These are phyloP conservation scores for Didymella keratinophila DNA, from an alignment of 2,329 filamentous ascomycete genomes.

Conservation along the genomic window DNA sequence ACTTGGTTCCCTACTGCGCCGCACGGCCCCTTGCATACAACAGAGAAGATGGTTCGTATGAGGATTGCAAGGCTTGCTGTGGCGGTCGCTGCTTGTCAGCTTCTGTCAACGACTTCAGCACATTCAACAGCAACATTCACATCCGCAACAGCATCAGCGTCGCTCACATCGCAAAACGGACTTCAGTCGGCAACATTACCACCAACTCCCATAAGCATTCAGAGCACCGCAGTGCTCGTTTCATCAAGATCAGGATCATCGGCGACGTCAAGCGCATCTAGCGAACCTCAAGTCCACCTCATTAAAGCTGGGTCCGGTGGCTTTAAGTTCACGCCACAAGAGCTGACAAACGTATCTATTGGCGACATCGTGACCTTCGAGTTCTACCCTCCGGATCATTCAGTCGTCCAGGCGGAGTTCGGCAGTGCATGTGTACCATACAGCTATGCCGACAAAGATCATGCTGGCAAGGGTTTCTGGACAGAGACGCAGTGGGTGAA, in stretches of 20 bases:
- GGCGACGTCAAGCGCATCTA: conserved; percentile 27
- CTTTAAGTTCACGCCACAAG: conserved; percentile 49
- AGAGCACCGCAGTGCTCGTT: neutral
- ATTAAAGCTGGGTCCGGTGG: conserved; percentile 49
- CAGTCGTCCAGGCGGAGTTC: conserved; percentile 53
- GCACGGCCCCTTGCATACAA: neutral
- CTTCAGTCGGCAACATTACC: neutral
- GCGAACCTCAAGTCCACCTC: conserved; percentile 37
- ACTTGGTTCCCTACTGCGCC: neutral
- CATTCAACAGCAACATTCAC: conserved; percentile 2
- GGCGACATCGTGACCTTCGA: conserved; percentile 51
- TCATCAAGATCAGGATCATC: conserved; percentile 4
- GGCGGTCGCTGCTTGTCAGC: conserved; percentile 20
- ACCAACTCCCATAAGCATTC: neutral
- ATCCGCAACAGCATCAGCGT: neutral
- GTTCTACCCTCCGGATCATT: conserved; percentile 55
- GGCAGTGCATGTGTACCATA: conserved; percentile 52
- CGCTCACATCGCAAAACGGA: conserved; percentile 6
- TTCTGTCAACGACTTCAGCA: conserved; percentile 16
- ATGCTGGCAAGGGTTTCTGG: conserved; percentile 41
- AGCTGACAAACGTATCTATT: conserved; percentile 45
- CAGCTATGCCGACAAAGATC: conserved; percentile 40
- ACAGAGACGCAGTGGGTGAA: conserved; percentile 39
- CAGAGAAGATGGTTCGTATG: conserved; percentile 20
- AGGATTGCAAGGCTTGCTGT: conserved; percentile 24